A percentile compares a stretch with the other conserved stretches of the same genome.
These are phyloP conservation scores for Chlamydomonas sphaeroides DNA, from an alignment of 139 green algal genomes.

Conservation along the genomic window DNA sequence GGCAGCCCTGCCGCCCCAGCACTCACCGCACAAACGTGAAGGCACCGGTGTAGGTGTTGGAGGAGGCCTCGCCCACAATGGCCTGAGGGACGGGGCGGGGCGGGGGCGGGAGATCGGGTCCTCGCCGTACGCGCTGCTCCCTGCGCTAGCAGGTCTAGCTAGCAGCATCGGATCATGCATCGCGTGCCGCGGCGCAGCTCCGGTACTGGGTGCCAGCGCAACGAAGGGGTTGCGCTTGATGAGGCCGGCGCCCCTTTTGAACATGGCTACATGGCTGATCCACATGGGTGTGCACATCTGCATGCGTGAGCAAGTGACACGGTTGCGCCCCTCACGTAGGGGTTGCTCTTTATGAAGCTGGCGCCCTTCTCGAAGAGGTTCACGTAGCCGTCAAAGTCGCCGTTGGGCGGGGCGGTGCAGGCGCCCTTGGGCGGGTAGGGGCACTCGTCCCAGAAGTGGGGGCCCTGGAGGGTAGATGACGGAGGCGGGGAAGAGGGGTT, in stretches of 20 bases:
- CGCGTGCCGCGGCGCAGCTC: no score
- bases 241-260: no score
- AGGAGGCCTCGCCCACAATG: constrained; percentile 56
- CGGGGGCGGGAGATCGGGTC: no score
- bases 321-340: constrained; percentile 13
- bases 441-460: constrained; percentile 56
- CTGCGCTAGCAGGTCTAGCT: no score
- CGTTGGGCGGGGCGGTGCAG: constrained; percentile 54
- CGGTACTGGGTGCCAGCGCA: no score
- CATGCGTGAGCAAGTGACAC: no score
- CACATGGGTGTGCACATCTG: no score
- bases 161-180: no score
- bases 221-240: no score
- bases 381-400: constrained; percentile 62
- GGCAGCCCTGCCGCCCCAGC: not conserved
- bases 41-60: constrained; percentile 67
- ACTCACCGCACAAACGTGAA: constrained; percentile 52
- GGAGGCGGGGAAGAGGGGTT: no score
- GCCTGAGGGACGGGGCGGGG: not conserved
- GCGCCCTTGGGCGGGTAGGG: constrained; percentile 52
- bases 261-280: no score
- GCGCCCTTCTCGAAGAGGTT: constrained; percentile 56
- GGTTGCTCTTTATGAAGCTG: constrained; percentile 45
- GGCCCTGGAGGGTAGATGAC: not conserved
- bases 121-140: no score